Percentiles rank a stretch among this genome's conserved stretches.
These are phyloP conservation scores for Stephania japonica DNA, from an alignment of 164 flowering plant genomes.

Conservation along the genomic window DNA sequence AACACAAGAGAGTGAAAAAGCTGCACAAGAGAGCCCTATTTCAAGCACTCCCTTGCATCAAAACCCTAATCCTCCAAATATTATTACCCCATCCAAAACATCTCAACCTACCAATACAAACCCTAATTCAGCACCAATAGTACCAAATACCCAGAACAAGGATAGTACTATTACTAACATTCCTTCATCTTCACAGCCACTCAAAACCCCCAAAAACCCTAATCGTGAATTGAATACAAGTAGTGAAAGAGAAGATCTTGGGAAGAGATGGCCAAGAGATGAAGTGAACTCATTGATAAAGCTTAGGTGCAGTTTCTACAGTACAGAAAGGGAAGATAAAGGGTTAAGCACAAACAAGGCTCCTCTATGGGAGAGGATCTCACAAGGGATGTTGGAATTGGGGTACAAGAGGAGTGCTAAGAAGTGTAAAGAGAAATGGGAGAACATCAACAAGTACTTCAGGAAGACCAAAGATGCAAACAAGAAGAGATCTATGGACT, in stretches of 20 bases:
- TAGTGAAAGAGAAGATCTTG: constrained; percentile 33
- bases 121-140: neutral
- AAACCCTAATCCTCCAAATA: constrained; percentile 19
- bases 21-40: constrained; percentile 17
- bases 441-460: constrained; percentile 84
- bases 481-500: constrained; percentile 72
- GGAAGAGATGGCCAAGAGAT: constrained; percentile 79
- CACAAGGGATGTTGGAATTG: constrained; percentile 59
- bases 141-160: constrained; percentile 3
- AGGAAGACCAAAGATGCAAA: constrained; percentile 65
- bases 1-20: constrained; percentile 9
- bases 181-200: constrained; percentile 9
- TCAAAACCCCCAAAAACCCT: constrained; percentile 19
- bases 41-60: constrained; percentile 9
- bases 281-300: constrained; percentile 67
- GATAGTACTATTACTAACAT: constrained; percentile 1
- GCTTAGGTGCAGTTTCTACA: constrained; percentile 47
- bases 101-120: neutral
- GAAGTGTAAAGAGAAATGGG: constrained; percentile 90
- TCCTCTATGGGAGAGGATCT: constrained; percentile 79
- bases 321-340: constrained; percentile 18
- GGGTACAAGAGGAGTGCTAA: constrained; percentile 79
- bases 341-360: constrained; percentile 24
- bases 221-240: constrained; percentile 8
- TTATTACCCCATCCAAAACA: constrained; percentile 7